Conservation (phyloP, 2,329 filamentous ascomycete genomes). For the Calonectria henricotiae region DNA sequence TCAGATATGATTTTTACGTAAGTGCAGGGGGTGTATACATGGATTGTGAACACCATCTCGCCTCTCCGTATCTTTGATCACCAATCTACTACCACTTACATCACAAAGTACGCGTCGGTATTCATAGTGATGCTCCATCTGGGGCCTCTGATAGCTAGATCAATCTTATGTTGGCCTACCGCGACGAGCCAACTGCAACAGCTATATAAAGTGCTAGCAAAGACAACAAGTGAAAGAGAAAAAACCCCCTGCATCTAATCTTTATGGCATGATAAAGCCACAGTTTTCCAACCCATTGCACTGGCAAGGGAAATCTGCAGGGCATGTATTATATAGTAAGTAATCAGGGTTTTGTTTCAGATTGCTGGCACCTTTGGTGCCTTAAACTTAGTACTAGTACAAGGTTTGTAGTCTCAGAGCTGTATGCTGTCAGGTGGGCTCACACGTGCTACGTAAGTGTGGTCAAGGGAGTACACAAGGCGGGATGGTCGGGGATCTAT, state of each 20-base stretch:
- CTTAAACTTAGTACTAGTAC: neutral
- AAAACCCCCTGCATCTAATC: no score
- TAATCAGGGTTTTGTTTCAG: neutral
- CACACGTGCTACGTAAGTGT: conserved; percentile 19
- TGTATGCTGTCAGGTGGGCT: conserved; percentile 5
- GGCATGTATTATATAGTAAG: neutral
- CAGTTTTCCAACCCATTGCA: neutral
- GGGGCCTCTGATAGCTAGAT: no score
- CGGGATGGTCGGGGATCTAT: conserved; percentile 7
- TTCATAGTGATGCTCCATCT: neutral
- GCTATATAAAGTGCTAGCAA: no score
- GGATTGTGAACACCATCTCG: neutral
- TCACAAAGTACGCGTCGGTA: neutral
- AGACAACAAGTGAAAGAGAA: no score
- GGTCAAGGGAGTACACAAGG: neutral
- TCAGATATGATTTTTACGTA: conserved; percentile 5
- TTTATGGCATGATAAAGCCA: no score
- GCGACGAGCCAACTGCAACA: no score
- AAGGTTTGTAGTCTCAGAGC: conserved; percentile 6
- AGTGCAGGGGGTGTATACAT: neutral
- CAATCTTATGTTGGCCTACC: no score
- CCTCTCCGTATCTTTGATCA: neutral
- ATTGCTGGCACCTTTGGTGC: neutral
- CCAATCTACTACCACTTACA: no score
- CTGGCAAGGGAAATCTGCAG: neutral